Evolutionary conservation across 352 stramenopile genomes (phyloP), one percentile per base, ranked within the genome.

Genomic region (Pythium biforme): DNA sequence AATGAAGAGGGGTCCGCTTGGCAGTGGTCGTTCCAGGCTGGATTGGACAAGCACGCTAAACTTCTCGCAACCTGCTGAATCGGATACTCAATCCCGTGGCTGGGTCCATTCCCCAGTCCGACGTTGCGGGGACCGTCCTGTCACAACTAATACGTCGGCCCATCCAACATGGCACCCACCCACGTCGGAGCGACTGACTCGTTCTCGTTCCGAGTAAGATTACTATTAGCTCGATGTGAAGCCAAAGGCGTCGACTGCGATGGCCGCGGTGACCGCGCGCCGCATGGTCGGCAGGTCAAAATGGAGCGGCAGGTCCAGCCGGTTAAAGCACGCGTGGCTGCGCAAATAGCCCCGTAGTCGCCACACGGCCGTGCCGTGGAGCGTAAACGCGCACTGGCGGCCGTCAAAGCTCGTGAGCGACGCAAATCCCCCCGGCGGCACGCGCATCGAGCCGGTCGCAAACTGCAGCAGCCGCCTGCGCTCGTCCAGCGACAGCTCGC

Each of bases 241-340:
- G 34, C 57, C 57, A 11, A 43, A 22, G 3, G 34, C 22, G 11
- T 52, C 33, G 34, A 37, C 46, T 3, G 49, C 15, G 39, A 59
- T 58, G 19, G 48, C 58, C 10, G 58, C 58, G 20, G 49, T 37
- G n/a, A 58, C 40, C 19, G 49, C 58, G 15, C 31, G 17, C 14
- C 58, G 58, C 47, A 59, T 27, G 29, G 47, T 27, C 19, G 17
- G 17, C 8, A 63, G 17, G 37, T 43, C 37, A 43, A 43, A 43
- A 17, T 66, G 59, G 14, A 66, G 50, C 11, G 62, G 96, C 27
- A 99, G 74, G 75, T 99, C 97, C 60, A 99, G 90, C 1, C 81
- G 80, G 50, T 94, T 94, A 17, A 69, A 69, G 33, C 62, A 69
- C 48, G 62, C 55, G 41, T 64, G 62, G 55, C 83, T 90, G 17